These are phyloP conservation scores for Triangularia verruculosa DNA, from an alignment of 2,329 filamentous ascomycete genomes.

Conservation along the genomic window DNA sequence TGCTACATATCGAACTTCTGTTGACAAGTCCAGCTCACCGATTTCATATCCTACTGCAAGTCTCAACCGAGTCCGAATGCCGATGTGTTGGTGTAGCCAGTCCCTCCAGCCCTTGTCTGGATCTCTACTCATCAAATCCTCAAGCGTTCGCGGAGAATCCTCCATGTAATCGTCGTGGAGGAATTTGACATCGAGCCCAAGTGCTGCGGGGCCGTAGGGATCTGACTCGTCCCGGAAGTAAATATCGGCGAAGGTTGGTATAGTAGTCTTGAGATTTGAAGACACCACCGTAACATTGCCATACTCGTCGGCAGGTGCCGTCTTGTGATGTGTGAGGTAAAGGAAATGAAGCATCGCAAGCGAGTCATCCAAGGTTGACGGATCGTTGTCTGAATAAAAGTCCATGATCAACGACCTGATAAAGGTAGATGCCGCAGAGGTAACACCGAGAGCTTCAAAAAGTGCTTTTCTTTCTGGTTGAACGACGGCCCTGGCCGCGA, in stretches of 20 bases:
- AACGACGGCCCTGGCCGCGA: neutral
- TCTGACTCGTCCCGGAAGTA: neutral
- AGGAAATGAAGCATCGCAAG: conserved; percentile 3
- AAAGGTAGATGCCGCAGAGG: neutral
- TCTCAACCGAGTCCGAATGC: neutral
- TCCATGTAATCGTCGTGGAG: conserved; percentile 1
- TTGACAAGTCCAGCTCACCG: neutral
- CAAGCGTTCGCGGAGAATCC: neutral
- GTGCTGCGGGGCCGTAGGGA: neutral
- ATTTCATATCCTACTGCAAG: neutral
- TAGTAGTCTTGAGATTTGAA: neutral
- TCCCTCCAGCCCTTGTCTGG: neutral
- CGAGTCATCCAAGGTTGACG: neutral
- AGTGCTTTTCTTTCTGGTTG: conserved; percentile 5
- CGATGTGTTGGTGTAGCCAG: neutral
- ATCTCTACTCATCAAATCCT: neutral
- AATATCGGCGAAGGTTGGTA: neutral
- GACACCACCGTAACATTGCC: neutral
- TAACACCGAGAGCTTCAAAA: conserved; percentile 1
- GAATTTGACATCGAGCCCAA: neutral
- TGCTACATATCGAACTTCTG: neutral
- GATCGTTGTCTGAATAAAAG: neutral
- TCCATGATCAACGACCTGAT: neutral
- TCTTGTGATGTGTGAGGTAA: neutral
- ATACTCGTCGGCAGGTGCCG: neutral